Conservation (phyloP, 208 protist species). For the Leishmania major region DNA sequence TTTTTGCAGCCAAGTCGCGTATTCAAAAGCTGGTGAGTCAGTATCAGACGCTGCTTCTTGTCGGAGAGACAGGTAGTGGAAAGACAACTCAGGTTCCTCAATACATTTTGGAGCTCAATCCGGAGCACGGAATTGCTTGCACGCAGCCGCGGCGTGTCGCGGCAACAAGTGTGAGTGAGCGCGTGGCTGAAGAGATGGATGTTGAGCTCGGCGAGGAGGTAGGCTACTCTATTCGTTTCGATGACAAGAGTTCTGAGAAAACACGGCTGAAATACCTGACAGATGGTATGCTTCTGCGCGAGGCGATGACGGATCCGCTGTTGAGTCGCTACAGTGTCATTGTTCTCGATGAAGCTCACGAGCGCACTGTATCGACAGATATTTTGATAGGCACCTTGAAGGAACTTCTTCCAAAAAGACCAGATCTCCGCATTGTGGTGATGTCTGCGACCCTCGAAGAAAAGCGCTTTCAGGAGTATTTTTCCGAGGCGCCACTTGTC, state of each 20-base stretch:
- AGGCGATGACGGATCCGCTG: constrained; percentile 94
- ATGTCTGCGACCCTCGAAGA: constrained; percentile 98
- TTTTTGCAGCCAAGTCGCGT: constrained; percentile 72
- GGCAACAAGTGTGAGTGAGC: constrained; percentile 97
- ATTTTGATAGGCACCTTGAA: constrained; percentile 99
- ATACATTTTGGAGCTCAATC: constrained; percentile 92
- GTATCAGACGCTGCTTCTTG: constrained; percentile 91
- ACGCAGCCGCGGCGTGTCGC: constrained; percentile 99
- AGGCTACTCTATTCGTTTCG: constrained; percentile 99
- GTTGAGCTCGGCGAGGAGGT: constrained; percentile 96
- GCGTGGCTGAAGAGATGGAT: constrained; percentile 98
- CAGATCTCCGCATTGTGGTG: constrained; percentile 96
- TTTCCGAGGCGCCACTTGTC: constrained; percentile 97
- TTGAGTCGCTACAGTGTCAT: constrained; percentile 95
- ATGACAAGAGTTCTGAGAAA: constrained; percentile 94
- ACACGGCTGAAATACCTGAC: constrained; percentile 99
- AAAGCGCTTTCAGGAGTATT: constrained; percentile 98
- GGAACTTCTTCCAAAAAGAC: constrained; percentile 66
- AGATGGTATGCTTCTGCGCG: constrained; percentile 98
- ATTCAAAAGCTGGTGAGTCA: constrained; percentile 91
- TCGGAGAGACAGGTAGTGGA: constrained; percentile 95
- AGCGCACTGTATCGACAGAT: constrained; percentile 98
- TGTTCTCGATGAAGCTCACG: constrained; percentile 99
- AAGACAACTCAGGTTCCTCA: constrained; percentile 97
- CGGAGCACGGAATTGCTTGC: constrained; percentile 82